Base-by-base conservation (phyloP, 768 basidiomycete species). In the Porpolomopsis calyptriformis region DNA sequence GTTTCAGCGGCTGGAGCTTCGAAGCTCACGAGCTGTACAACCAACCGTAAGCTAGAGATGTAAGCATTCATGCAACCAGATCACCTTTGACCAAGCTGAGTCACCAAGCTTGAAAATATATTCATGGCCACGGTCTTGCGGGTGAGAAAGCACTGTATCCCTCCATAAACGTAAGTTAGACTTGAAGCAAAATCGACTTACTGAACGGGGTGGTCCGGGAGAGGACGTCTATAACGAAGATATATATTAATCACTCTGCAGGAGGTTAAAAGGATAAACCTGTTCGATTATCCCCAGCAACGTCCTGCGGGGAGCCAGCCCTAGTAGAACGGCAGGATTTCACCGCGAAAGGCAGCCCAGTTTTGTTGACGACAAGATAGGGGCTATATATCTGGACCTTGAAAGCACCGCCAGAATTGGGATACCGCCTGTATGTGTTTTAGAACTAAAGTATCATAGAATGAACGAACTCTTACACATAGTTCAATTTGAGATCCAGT, bases 331-430 rank as follows among this genome's bases (percentile, higher is more conserved):
- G 73, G 16, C 71, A 64, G 11, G 85, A 81, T 50, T 73, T 80
- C 24, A 92, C 68, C 9, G 68, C 69, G 57, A 94, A 94, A 2
- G 91, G 82, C 27, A 92, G 64, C 5, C 82, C 84, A 0, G 92
- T 92, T 68, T 96, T 97, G 67, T 99, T 99, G 60, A 94, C 61
- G 34, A 98, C 65, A 43, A 98, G 67, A 57, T 84, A 98, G 2
- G 93, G 92, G 51, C 78, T 79, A 59, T 88, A 98, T 37, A 99
- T 78, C 61, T 98, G 94, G 0, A 96, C 88, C 62, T 85, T 91
- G 73, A 96, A 93, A 1, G 93, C 91, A 19, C 93, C 92, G 1
- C 93, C 96, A 4, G 93, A 85, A 43, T 96, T 78, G 5, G 88
- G 78, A 63, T 86, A 85, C 43, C 80, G 81, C 18, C 85, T 81